These are phyloP conservation scores for Pseudotsuga menziesii DNA, from an alignment of 75 land plant genomes.

Conservation along the genomic window DNA sequence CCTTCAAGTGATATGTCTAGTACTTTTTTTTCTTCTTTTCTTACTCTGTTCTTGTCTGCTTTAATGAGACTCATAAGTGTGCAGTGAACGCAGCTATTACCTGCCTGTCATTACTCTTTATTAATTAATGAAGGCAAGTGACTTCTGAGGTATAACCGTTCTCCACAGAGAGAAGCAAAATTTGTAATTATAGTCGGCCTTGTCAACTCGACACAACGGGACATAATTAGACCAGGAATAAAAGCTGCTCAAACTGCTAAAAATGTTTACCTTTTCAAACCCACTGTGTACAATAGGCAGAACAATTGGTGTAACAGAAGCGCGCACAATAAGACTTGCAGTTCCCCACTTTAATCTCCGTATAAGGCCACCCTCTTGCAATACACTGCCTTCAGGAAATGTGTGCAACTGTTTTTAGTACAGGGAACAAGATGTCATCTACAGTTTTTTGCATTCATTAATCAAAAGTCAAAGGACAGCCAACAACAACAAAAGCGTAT, in stretches of 20 bases:
- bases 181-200: background rate
- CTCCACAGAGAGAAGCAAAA: background rate
- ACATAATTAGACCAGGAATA: background rate
- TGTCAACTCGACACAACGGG: background rate
- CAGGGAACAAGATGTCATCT: conserved; percentile 4
- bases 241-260: background rate
- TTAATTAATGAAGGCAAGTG: background rate
- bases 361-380: conserved; percentile 76
- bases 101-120: background rate
- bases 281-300: conserved; percentile 92
- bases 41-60: background rate
- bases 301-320: conserved; percentile 86
- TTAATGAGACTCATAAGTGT: background rate
- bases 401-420: conserved; percentile 68
- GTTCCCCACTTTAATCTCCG: conserved; percentile 94
- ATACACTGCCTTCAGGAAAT: conserved; percentile 96
- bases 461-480: background rate
- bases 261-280: conserved; percentile 65
- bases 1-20: background rate
- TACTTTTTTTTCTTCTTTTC: background rate
- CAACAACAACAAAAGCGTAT: background rate
- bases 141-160: background rate
- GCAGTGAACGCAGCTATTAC: no score
- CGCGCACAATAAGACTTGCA: conserved; percentile 90
- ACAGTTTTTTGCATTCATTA: background rate